phyloP scores from a whole-genome alignment of 352 stramenopile genomes.

The Pythium brachiatum region DNA sequence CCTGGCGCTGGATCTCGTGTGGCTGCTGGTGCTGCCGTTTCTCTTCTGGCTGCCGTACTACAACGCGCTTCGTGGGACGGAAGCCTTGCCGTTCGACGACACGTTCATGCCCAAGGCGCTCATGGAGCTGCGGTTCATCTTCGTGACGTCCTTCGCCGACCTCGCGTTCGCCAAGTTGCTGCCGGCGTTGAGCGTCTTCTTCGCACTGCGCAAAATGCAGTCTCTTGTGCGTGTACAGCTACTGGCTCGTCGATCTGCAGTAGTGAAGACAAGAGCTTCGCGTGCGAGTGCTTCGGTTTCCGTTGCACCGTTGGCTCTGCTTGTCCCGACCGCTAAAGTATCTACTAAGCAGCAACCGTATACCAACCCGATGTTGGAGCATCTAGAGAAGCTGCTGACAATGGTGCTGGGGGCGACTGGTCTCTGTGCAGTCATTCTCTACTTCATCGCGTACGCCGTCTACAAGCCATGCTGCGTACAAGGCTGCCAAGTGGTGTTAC shows the following conservation, averaged over 20 bases:
- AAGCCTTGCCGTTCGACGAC: slow-evolving; percentile 4
- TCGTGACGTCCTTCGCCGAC: slow-evolving; percentile 15
- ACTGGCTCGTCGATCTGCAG: background rate
- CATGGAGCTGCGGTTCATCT: slow-evolving; percentile 10
- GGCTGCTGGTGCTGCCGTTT: slow-evolving; percentile 5
- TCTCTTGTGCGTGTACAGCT: background rate
- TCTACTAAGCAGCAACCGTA: background rate
- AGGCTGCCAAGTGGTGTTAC: slow-evolving; percentile 1
- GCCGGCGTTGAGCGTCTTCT: slow-evolving; percentile 5
- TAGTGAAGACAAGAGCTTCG: background rate
- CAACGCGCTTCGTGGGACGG: background rate
- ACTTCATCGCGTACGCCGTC: background rate
- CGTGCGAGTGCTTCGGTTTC: background rate
- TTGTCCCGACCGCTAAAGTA: background rate
- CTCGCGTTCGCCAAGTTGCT: slow-evolving; percentile 13
- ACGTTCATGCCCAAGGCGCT: slow-evolving; percentile 9
- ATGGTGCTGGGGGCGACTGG: background rate
- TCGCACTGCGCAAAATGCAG: slow-evolving; percentile 4
- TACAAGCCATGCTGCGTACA: background rate
- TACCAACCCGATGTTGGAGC: background rate
- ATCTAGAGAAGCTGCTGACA: background rate
- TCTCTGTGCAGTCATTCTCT: background rate
- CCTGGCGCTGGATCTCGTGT: slow-evolving; percentile 7
- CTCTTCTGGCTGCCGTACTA: slow-evolving; percentile 12
- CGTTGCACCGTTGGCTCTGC: background rate